Evolutionary conservation across 345 rosid genomes (phyloP), one percentile per base, ranked within the genome.

Genomic region (Moricandia arvensis): DNA sequence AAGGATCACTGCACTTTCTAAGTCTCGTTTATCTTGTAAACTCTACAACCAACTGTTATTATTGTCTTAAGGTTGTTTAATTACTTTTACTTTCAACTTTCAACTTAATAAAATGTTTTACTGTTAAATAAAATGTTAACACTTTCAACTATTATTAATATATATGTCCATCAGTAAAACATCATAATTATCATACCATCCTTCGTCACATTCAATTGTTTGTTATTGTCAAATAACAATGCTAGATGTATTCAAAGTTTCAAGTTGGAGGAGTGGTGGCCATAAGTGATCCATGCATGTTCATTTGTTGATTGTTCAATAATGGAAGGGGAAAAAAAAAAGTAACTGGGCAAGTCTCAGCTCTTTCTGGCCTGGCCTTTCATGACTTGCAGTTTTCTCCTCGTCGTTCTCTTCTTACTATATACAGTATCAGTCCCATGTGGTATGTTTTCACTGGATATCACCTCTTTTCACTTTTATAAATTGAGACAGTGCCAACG

Each of bases 1-100:
- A 87, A 73, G 82, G 88, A 85, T 75, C 85, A 87, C 78, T 90
- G 87, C 80, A 73, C 82, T 38, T 68, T 83, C 84, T 70, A 63
- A 82, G 34, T 72, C 13, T 69, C n/a, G 47, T 15, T 60, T 26
- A 7, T 51, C 12, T 35, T 63, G 69, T 38, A 49, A 54, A n/a
- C n/a, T 54, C 43, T 55, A 7, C 55, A 37, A 38, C 30, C 57
- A 73, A 64, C 30, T 49, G 10, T 63, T 17, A 8, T 37, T 47
- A 47, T 43, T 43, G 53, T n/a, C 18, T 21, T n/a, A n/a, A n/a
- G n/a, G n/a, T n/a, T n/a, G n/a, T n/a, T n/a, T n/a, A n/a, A n/a
- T n/a, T n/a, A n/a, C n/a, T n/a, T n/a, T n/a, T n/a, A n/a, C n/a
- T n/a, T n/a, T n/a, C n/a, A n/a, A n/a, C n/a, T n/a, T n/a, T n/a